Percentiles rank a stretch among this genome's conserved stretches.
phyloP scores from a whole-genome alignment of 2,329 filamentous ascomycete species.

The Cercospora citrullina region DNA sequence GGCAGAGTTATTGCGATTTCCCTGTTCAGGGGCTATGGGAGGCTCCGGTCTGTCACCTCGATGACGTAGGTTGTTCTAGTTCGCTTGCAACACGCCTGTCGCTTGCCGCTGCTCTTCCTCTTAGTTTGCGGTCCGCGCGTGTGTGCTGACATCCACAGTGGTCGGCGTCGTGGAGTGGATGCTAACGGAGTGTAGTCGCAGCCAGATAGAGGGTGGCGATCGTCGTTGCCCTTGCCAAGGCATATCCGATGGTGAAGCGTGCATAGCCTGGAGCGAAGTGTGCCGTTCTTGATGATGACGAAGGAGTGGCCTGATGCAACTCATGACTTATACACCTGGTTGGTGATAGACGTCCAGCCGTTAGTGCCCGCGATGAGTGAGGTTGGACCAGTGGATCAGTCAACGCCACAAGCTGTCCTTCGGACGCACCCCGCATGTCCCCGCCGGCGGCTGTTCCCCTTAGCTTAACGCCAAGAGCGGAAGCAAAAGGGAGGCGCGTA shows the following conservation, averaged over 20 bases:
- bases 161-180: neutral
- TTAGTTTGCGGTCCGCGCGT: neutral
- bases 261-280: neutral
- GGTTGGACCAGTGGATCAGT: neutral
- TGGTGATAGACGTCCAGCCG: slow-evolving; percentile 9
- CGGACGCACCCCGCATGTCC: neutral
- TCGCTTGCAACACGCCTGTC: neutral
- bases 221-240: neutral
- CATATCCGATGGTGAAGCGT: neutral
- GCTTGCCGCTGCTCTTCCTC: neutral
- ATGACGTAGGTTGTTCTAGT: neutral
- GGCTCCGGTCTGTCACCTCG: neutral
- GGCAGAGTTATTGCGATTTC: neutral
- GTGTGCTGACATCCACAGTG: neutral
- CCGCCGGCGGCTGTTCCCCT: neutral
- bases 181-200: neutral
- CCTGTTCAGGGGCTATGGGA: neutral
- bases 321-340: slow-evolving; percentile 12
- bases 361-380: slow-evolving; percentile 1
- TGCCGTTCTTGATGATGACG: neutral
- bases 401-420: slow-evolving; percentile 3
- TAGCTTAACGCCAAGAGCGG: neutral
- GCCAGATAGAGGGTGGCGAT: neutral
- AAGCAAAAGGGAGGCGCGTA: neutral
- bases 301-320: neutral